Conservation (phyloP, 768 basidiomycete species). For the Lactarius sanguifluus region DNA sequence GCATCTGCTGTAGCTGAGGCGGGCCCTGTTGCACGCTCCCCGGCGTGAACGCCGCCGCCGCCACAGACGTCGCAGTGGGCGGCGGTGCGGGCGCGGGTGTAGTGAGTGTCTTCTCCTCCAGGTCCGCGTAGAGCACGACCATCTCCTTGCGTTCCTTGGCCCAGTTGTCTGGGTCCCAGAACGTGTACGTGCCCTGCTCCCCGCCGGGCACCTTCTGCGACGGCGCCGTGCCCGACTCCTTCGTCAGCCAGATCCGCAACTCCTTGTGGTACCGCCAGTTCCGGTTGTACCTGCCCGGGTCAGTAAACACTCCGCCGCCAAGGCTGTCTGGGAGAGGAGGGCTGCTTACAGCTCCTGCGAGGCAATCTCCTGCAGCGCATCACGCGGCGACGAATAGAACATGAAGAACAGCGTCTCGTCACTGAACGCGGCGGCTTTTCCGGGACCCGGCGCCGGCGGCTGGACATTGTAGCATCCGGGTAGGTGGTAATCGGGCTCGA, state of each 20-base stretch:
- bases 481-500: conserved; percentile 88
- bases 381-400: conserved; percentile 91
- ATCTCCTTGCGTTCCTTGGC: conserved; percentile 36
- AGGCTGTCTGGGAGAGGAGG: conserved; percentile 1
- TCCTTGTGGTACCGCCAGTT: conserved; percentile 97
- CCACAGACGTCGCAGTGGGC: conserved; percentile 23
- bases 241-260: conserved; percentile 77
- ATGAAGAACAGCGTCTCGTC: conserved; percentile 96
- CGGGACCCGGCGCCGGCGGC: conserved; percentile 75
- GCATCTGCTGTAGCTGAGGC: conserved; percentile 24
- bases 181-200: conserved; percentile 67
- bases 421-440: conserved; percentile 77
- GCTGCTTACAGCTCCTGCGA: conserved; percentile 86
- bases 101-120: conserved; percentile 32
- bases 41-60: conserved; percentile 4
- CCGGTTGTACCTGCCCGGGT: conserved; percentile 68
- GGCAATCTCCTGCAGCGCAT: conserved; percentile 88
- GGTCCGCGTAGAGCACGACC: conserved; percentile 33
- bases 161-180: conserved; percentile 40
- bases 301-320: not conserved
- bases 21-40: conserved; percentile 19
- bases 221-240: conserved; percentile 74
- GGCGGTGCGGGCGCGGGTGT: conserved; percentile 17
- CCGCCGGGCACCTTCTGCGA: conserved; percentile 74
- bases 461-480: conserved; percentile 90